Conservation (phyloP, 108 stramenopile species). For the Nitzschia putrida region DNA sequence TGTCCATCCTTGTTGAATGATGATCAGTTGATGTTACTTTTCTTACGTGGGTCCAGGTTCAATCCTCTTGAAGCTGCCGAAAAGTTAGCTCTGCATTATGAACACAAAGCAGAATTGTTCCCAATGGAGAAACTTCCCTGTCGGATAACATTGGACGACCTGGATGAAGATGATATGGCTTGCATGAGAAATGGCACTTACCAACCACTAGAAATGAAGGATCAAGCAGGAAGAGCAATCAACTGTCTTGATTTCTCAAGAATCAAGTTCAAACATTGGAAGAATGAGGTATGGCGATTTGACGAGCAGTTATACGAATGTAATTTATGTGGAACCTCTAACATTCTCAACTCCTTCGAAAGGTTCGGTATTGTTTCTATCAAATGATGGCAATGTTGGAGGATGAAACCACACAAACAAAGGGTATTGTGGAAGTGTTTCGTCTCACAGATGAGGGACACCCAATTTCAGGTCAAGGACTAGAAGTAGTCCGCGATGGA, state of each 20-base stretch:
- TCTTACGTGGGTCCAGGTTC: conserved; percentile 4
- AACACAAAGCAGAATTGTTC: conserved; percentile 4
- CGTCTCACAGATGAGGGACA: background rate
- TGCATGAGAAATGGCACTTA: background rate
- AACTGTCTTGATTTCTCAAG: background rate
- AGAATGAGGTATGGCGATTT: background rate
- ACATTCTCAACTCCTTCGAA: background rate
- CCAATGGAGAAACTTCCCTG: background rate
- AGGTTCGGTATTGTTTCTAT: conserved; percentile 7
- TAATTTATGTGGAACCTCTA: background rate
- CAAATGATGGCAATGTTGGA: conserved; percentile 2
- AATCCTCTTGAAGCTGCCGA: background rate
- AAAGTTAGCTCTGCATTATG: background rate
- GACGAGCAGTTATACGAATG: background rate
- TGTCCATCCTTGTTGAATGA: background rate
- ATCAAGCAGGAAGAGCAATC: conserved; percentile 2
- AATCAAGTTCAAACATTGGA: background rate
- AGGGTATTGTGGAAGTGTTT: conserved; percentile 1
- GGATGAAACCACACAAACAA: conserved; percentile 8
- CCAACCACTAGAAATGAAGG: background rate
- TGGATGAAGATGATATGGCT: background rate
- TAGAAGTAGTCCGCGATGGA: background rate
- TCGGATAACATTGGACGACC: conserved; percentile 5
- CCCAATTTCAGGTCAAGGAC: background rate
- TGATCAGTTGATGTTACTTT: background rate